phyloP scores from a whole-genome alignment of 371 early-diverging fungal genomes.

The Mortierella sp. region DNA sequence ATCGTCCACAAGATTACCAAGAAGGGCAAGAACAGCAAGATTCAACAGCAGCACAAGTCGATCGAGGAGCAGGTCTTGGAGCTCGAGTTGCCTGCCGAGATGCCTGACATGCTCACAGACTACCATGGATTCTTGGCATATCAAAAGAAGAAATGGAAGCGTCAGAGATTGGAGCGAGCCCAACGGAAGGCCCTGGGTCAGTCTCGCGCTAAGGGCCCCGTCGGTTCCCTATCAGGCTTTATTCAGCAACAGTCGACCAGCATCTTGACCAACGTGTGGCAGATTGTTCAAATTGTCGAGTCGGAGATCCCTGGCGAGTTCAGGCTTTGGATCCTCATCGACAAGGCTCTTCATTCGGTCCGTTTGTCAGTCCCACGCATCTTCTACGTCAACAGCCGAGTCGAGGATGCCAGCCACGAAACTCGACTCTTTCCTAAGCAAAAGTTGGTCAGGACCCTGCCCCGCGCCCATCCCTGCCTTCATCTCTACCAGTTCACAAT shows the following conservation, averaged over 20 bases:
- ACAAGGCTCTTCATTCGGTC: constrained; percentile 77
- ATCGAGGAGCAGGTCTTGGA: constrained; percentile 46
- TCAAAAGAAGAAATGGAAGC: constrained; percentile 82
- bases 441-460: constrained; percentile 44
- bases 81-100: constrained; percentile 61
- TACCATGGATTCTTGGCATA: constrained; percentile 76
- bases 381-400: constrained; percentile 88
- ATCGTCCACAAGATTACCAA: constrained; percentile 49
- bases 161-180: constrained; percentile 66
- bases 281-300: constrained; percentile 87
- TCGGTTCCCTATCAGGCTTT: constrained; percentile 63
- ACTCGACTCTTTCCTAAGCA: constrained; percentile 47
- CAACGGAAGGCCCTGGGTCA: constrained; percentile 59
- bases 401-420: constrained; percentile 62
- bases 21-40: constrained; percentile 9
- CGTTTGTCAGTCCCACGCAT: constrained; percentile 85
- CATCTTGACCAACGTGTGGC: constrained; percentile 75
- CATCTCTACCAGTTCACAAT: constrained; percentile 87
- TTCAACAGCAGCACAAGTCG: constrained; percentile 15
- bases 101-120: constrained; percentile 70
- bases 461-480: constrained; percentile 57
- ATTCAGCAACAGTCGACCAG: constrained; percentile 54
- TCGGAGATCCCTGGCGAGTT: constrained; percentile 90
- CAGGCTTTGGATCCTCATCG: constrained; percentile 85
- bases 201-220: constrained; percentile 61